A percentile compares a stretch with the other conserved stretches of the same genome.
These are phyloP conservation scores for Didymella glomerata DNA, from an alignment of 2,329 filamentous ascomycete genomes.

Conservation along the genomic window DNA sequence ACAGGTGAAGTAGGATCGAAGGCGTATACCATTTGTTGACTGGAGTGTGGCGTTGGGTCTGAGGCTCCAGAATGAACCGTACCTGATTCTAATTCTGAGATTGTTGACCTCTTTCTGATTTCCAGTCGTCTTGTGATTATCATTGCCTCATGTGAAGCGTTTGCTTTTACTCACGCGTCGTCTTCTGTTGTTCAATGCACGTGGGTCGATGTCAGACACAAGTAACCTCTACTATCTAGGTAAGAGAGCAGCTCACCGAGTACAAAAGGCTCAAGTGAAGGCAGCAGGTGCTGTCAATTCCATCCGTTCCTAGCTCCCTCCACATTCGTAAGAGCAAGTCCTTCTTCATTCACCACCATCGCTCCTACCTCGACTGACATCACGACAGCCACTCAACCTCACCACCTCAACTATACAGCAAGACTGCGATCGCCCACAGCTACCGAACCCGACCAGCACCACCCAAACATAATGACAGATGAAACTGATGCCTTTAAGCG, in stretches of 20 bases:
- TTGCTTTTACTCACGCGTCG: neutral
- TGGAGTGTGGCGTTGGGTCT: neutral
- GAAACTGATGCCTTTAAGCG: slow-evolving; percentile 22
- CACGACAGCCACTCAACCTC: neutral
- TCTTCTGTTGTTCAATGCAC: neutral
- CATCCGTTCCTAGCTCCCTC: neutral
- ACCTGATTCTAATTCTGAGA: neutral
- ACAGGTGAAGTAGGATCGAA: neutral
- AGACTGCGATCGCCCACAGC: neutral
- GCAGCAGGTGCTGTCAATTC: neutral
- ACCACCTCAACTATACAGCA: neutral
- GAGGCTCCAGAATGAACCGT: neutral
- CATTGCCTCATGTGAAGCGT: neutral
- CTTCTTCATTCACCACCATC: neutral
- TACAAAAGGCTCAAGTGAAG: neutral
- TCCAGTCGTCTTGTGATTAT: neutral
- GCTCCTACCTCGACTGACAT: neutral
- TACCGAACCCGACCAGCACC: neutral
- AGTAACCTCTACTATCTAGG: neutral
- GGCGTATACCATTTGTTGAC: no score
- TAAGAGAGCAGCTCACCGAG: neutral
- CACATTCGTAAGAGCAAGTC: neutral
- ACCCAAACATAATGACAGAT: slow-evolving; percentile 9
- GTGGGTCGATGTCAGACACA: no score
- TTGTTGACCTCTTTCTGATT: neutral